Conservation (phyloP, 2,329 filamentous ascomycete genomes). For the Coleophoma cylindrospora region DNA sequence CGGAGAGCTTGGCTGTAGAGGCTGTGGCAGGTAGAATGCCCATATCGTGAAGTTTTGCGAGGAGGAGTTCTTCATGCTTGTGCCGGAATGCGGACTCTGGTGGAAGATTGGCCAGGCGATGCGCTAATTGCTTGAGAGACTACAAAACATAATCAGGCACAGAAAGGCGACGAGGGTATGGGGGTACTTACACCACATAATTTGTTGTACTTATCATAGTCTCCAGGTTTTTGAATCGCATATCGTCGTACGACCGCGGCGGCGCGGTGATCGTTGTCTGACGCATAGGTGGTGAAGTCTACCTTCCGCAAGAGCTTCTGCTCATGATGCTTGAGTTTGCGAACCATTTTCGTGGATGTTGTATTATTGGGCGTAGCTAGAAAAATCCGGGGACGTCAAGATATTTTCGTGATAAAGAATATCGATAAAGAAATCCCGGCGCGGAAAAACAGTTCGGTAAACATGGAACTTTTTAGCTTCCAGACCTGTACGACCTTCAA, state of each 20-base stretch:
- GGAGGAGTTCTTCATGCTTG: conserved; percentile 80
- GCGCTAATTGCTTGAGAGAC: conserved; percentile 85
- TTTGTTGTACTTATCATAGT: conserved; percentile 67
- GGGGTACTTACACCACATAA: conserved; percentile 58
- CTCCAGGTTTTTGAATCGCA: conserved; percentile 82
- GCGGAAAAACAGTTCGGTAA: conserved; percentile 10
- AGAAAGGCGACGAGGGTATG: too few species aligned
- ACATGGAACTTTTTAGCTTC: conserved; percentile 9
- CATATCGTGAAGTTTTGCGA: conserved; percentile 92
- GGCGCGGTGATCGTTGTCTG: conserved; percentile 82
- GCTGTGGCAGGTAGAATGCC: conserved; percentile 69
- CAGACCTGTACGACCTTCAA: background rate
- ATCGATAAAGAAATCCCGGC: background rate
- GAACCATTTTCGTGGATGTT: conserved; percentile 62
- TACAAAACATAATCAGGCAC: conserved; percentile 34
- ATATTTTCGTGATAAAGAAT: conserved; percentile 4
- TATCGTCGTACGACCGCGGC: conserved; percentile 77
- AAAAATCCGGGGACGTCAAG: conserved; percentile 1
- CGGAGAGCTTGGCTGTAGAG: conserved; percentile 65
- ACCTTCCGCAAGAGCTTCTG: conserved; percentile 88
- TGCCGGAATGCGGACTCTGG: conserved; percentile 70
- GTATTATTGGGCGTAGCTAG: conserved; percentile 4
- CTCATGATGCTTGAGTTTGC: conserved; percentile 96
- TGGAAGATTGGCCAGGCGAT: conserved; percentile 79
- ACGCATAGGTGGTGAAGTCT: conserved; percentile 92